phyloP scores from a whole-genome alignment of 805 yeast species.

The Yarrowia hollandica region DNA sequence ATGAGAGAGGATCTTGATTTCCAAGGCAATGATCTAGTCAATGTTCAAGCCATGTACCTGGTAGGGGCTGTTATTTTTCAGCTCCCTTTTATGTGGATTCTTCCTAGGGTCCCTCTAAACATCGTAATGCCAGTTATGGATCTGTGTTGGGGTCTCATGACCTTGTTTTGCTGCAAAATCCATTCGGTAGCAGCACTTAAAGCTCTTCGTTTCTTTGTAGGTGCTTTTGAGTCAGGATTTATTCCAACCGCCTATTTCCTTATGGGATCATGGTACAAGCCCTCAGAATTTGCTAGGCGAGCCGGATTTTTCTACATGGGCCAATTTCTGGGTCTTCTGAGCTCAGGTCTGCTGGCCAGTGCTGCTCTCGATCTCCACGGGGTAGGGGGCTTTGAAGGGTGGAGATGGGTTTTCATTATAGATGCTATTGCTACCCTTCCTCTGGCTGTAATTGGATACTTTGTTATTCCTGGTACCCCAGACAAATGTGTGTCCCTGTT shows the following conservation, averaged over 20 bases:
- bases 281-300: constrained; percentile 58
- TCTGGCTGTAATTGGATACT: constrained; percentile 56
- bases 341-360: constrained; percentile 61
- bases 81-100: constrained; percentile 57
- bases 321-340: constrained; percentile 58
- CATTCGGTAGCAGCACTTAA: constrained; percentile 52
- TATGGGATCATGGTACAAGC: constrained; percentile 55
- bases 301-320: constrained; percentile 61
- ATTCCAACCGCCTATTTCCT: constrained; percentile 48
- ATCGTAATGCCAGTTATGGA: constrained; percentile 56
- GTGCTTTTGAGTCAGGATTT: constrained; percentile 64
- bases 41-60: constrained; percentile 56
- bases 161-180: constrained; percentile 55
- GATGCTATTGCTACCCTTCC: constrained; percentile 59
- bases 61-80: constrained; percentile 63
- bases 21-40: constrained; percentile 59
- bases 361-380: constrained; percentile 51
- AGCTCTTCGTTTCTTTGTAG: constrained; percentile 63
- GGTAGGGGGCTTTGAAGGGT: constrained; percentile 54
- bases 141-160: constrained; percentile 64
- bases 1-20: constrained; percentile 56
- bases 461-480: constrained; percentile 51
- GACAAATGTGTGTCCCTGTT: constrained; percentile 46
- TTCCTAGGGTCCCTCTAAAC: constrained; percentile 57
- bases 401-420: constrained; percentile 72